phyloP scores from a whole-genome alignment of 306 rosid genomes.

The Vigna radiata region DNA sequence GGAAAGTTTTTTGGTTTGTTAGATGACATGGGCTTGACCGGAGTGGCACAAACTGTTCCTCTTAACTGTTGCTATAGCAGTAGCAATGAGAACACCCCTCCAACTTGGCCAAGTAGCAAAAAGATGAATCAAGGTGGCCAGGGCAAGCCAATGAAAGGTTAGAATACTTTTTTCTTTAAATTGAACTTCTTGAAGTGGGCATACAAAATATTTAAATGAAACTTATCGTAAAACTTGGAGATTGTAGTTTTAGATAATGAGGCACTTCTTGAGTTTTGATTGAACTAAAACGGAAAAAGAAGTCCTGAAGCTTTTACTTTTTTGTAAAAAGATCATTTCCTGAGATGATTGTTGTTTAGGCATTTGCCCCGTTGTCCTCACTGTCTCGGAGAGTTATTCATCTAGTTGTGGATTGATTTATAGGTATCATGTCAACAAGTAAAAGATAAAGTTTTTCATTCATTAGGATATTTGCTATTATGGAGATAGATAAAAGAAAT shows the following conservation, averaged over 20 bases:
- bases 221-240: not conserved
- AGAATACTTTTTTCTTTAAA: slow-evolving; percentile 22
- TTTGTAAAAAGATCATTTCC: not conserved
- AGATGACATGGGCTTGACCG: slow-evolving; percentile 59
- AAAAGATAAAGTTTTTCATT: slow-evolving; percentile 22
- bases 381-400: not conserved
- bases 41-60: slow-evolving; percentile 55
- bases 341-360: slow-evolving; percentile 23
- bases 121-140: slow-evolving; percentile 48
- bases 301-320: not conserved
- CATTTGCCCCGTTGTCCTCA: not conserved
- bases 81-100: slow-evolving; percentile 69
- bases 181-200: slow-evolving; percentile 30
- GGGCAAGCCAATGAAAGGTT: slow-evolving; percentile 64
- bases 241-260: not conserved
- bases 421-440: not conserved
- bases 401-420: not conserved
- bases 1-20: slow-evolving; percentile 40
- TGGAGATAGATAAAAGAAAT: slow-evolving; percentile 9
- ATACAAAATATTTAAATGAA: not conserved
- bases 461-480: slow-evolving; percentile 7
- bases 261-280: not conserved
- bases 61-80: slow-evolving; percentile 66
- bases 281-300: not conserved
- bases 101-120: slow-evolving; percentile 51